Base-by-base conservation (phyloP, 2,329 filamentous ascomycete genomes). In the Aspergillus fumigatus region DNA sequence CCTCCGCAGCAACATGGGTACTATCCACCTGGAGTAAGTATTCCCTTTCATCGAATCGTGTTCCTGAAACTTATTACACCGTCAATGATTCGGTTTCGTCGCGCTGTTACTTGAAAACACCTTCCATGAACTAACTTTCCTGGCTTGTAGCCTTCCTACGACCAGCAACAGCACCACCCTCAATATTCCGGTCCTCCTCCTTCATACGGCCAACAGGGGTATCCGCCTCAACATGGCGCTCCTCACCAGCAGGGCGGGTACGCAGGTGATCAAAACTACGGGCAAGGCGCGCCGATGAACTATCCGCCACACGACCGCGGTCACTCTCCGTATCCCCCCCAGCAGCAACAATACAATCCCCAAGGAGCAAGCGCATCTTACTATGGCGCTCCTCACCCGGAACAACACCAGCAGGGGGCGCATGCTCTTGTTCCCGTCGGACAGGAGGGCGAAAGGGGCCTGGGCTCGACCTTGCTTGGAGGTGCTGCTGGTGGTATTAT, bases 401-500 rank as follows among this genome's bases (percentile, higher is more conserved):
- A 25, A 29, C 57, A 61, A 19, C 19, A 54, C 47, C 53, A 53
- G 14, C 67, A 68, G 47, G 57, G 60, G 41, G 65, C 60, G 50
- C 60, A 63, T 3, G 29, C 56, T 5, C 56, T 62, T 21, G 62
- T 57, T 26, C 59, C 65, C 3, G 62, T 51, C 26, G 62, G 61
- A 11, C 59, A 64, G 29, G 66, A 71, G 50, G 70, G 68, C 8
- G 72, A 73, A 23, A 73, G 67, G 47, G 70, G 71, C 19, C 58
- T 76, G 10, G 73, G 70, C 2, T 68, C 73, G 10, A 71, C 73
- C 2, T 56, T 75, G 9, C 50, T 74, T 29, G 75, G 75, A 25
- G 73, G 67, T 40, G 71, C 71, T 0, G 72, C 69, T 3, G 74
- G 74, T 50, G 73, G 70, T 1, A 66, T 72, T 50, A 47, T 70